Conservation (phyloP, 2,329 filamentous ascomycete genomes). For the Phyllachora maydis region DNA sequence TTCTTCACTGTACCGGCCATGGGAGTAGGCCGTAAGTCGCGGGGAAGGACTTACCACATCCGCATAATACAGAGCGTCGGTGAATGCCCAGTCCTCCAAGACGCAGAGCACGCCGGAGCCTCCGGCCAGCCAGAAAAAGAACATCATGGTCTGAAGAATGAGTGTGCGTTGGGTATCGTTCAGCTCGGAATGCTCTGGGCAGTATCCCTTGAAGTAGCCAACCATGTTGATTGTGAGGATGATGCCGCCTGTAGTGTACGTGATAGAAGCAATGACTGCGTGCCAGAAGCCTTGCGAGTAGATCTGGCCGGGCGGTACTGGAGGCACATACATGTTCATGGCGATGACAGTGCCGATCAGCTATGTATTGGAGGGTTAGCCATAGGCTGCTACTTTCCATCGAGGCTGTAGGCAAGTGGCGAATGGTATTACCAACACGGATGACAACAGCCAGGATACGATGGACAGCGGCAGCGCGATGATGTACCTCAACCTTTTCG, state of each 20-base stretch:
- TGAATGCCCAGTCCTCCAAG: conserved; percentile 35
- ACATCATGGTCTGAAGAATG: conserved; percentile 50
- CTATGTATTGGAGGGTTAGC: conserved; percentile 12
- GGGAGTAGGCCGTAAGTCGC: not conserved
- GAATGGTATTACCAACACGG: conserved; percentile 26
- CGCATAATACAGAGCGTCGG: conserved; percentile 38
- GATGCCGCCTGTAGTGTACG: conserved; percentile 41
- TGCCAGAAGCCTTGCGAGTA: conserved; percentile 55
- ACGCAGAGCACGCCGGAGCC: conserved; percentile 39
- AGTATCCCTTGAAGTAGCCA: conserved; percentile 46
- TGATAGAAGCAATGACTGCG: conserved; percentile 37
- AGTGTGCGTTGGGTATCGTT: conserved; percentile 47
- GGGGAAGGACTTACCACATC: conserved; percentile 30
- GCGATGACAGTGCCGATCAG: conserved; percentile 35
- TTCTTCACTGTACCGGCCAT: not conserved
- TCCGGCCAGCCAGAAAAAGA: conserved; percentile 47
- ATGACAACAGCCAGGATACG: conserved; percentile 42
- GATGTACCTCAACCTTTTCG: conserved; percentile 42
- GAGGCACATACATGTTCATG: conserved; percentile 29
- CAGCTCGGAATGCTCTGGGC: conserved; percentile 44
- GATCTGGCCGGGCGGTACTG: conserved; percentile 20
- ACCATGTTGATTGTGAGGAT: conserved; percentile 50
- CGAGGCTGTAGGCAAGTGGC: not conserved
- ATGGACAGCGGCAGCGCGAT: conserved; percentile 47
- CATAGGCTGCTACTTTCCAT: not conserved